Conservation (phyloP, 805 yeast genomes). For the Starmerella roubikii region DNA sequence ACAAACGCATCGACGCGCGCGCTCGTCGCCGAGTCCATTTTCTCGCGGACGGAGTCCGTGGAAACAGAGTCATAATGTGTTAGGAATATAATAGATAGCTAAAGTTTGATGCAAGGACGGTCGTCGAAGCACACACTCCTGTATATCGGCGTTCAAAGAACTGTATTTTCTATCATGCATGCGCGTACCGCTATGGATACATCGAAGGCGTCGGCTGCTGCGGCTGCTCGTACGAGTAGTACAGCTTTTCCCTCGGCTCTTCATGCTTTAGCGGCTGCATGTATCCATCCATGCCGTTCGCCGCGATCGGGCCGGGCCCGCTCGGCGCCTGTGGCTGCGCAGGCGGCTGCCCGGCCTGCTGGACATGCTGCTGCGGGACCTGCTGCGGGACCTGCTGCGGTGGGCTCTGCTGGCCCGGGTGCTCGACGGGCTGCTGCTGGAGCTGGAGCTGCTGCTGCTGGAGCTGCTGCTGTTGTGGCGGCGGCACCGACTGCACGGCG, state of each 20-base stretch:
- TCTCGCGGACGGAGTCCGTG: constrained; percentile 8
- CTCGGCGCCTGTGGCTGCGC: not conserved
- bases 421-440: not conserved
- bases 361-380: not conserved
- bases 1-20: constrained; percentile 29
- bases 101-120: no score
- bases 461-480: not conserved
- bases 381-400: constrained; percentile 9
- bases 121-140: no score
- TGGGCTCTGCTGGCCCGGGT: constrained; percentile 6
- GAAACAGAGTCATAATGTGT: not conserved
- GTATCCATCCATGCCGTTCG: not conserved
- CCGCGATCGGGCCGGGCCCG: no score
- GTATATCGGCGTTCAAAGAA: no score
- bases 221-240: constrained; percentile 2
- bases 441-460: constrained; percentile 7
- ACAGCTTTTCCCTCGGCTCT: constrained; percentile 1
- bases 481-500: not conserved
- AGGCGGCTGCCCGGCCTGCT: constrained; percentile 2
- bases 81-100: no score
- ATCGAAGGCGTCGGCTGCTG: not conserved
- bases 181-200: no score
- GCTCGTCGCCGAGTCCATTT: constrained; percentile 24
- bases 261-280: constrained; percentile 4
- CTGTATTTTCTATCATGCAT: no score